Evolutionary conservation across 2,329 filamentous ascomycete genomes (phyloP).

Genomic region (Penicillium sp.): DNA sequence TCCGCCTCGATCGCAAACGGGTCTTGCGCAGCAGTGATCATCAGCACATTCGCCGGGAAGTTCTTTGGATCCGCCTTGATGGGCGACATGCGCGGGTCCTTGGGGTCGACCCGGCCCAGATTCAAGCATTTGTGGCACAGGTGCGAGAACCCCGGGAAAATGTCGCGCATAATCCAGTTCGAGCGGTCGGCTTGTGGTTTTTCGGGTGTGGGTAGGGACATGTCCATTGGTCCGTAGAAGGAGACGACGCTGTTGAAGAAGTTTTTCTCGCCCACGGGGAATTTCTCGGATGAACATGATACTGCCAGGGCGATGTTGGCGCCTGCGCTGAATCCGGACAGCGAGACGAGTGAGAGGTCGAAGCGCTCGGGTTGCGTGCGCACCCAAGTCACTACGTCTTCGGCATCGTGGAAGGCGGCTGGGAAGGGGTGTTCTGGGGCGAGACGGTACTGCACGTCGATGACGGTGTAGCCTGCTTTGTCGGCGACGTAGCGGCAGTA

Average conservation of each 20-base stretch:
- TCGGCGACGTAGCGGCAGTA: slow-evolving; percentile 28
- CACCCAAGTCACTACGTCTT: slow-evolving; percentile 37
- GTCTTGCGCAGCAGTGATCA: slow-evolving; percentile 28
- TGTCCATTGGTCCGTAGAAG: slow-evolving; percentile 32
- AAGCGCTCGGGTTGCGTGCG: slow-evolving; percentile 31
- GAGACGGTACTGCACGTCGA: slow-evolving; percentile 42
- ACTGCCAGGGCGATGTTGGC: slow-evolving; percentile 39
- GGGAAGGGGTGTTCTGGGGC: slow-evolving; percentile 43
- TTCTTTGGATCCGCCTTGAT: slow-evolving; percentile 14
- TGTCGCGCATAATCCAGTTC: slow-evolving; percentile 21
- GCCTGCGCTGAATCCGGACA: slow-evolving; percentile 46
- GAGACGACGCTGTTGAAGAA: slow-evolving; percentile 29
- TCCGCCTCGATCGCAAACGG: slow-evolving; percentile 28
- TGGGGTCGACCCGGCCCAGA: slow-evolving; percentile 2
- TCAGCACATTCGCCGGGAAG: slow-evolving; percentile 25
- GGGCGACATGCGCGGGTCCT: slow-evolving; percentile 30
- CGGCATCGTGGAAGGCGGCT: slow-evolving; percentile 38
- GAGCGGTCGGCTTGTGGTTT: slow-evolving; percentile 14
- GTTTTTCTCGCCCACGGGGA: slow-evolving; percentile 6
- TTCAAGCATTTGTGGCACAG: slow-evolving; percentile 27
- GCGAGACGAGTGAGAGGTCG: slow-evolving; percentile 29
- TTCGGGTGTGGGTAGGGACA: slow-evolving; percentile 14
- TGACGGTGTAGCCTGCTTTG: slow-evolving; percentile 28
- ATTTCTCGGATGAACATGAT: slow-evolving; percentile 17
- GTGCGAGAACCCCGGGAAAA: slow-evolving; percentile 25